Evolutionary conservation across 257 asterid species (phyloP).

Genomic region (Lycium ferocissimum): DNA sequence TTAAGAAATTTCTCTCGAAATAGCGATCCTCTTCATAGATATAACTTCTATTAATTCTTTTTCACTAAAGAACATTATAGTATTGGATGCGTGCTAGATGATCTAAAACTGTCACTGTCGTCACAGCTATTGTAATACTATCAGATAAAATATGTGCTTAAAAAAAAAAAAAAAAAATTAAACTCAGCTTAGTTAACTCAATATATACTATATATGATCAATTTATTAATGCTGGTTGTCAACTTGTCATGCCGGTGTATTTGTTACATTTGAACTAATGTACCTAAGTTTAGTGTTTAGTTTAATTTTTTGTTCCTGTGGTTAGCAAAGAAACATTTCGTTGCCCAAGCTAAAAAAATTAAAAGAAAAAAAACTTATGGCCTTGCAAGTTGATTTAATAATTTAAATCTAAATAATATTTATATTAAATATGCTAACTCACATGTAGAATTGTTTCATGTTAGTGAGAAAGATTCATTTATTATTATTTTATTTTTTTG

Average conservation of each 20-base stretch:
- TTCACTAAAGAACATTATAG: neutral
- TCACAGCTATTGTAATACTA: neutral
- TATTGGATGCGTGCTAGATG: neutral
- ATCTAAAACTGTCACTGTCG: conserved; percentile 10
- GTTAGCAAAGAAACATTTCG: neutral
- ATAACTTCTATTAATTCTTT: neutral
- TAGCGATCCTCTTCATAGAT: neutral
- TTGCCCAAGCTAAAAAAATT: neutral
- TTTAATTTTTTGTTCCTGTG: neutral
- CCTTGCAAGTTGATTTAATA: neutral
- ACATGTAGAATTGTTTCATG: too few species aligned
- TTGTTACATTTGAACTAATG: neutral
- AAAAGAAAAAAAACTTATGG: neutral
- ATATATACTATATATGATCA: neutral
- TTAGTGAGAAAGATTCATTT: too few species aligned
- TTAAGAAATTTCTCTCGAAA: neutral
- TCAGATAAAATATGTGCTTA: neutral
- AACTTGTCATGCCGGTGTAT: neutral
- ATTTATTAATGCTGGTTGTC: neutral
- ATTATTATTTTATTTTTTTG: too few species aligned
- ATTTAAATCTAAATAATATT: neutral
- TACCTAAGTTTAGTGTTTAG: neutral
- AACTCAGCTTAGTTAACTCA: neutral
- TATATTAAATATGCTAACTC: too few species aligned
- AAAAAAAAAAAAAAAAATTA: neutral